Base-by-base conservation (phyloP, 495 filamentous ascomycete genomes). In the Aeminium ludgeri region DNA sequence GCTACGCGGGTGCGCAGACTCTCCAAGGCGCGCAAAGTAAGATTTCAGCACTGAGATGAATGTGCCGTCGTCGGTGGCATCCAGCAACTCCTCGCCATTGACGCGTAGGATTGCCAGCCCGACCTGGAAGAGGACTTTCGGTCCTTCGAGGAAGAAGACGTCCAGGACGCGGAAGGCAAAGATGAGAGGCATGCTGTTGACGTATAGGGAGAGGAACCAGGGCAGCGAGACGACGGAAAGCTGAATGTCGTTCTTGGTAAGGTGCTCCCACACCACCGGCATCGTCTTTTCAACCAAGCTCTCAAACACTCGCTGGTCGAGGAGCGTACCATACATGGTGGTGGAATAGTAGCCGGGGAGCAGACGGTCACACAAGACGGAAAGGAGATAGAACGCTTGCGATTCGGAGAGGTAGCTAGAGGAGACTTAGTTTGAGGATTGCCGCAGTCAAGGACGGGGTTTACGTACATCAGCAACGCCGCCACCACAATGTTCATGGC, bases 401-500 rank as follows among this genome's bases (percentile, higher is more conserved):
- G 79, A 58, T 57, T 97, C 89, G 4, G 89, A 96, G 80, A 93
- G 89, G 63, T 96, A 97, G 54, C 78, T 82, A 43, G 20, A 16
- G 19, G 4, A 10, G 34, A 8, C 10, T n/a, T n/a, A n/a, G n/a
- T n/a, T n/a, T n/a, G n/a, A 12, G 10, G 16, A 28, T 27, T 17
- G 34, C 8, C n/a, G 8, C n/a, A n/a, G 8, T 30, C 29, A 8
- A n/a, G n/a, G n/a, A n/a, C n/a, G n/a, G 36, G 13, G 23, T 23
- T 18, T 10, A 54, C 69, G 33, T 64, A 82, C 65, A 97, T 97
- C 29, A 97, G 68, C 39, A 97, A 59, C 7, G 89, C 89, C 13
- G 89, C 89, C 6, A 93, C 86, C 13, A 97, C 89, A 46, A 97
- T 97, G 55, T 97, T 97, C 89, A 97, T 97, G 17, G 89, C 89